These are phyloP conservation scores for Stemphylium vesicarium DNA, from an alignment of 2,329 filamentous ascomycete species.

Conservation along the genomic window DNA sequence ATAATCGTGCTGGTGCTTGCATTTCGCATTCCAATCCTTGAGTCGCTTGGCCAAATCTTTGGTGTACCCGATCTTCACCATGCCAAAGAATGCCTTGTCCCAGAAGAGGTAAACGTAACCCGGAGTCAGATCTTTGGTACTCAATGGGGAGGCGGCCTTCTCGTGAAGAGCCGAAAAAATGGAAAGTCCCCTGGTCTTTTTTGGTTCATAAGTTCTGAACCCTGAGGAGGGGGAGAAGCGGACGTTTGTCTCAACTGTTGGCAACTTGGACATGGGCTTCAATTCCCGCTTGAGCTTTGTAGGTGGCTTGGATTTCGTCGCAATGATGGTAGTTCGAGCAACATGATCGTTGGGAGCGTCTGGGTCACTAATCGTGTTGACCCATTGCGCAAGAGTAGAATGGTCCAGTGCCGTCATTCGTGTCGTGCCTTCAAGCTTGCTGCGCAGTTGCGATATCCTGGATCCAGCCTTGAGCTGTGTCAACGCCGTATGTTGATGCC, in stretches of 20 bases:
- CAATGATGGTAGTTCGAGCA: too few relatives aligned
- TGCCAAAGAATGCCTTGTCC: constrained; percentile 16
- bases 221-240: not conserved
- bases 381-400: too few relatives aligned
- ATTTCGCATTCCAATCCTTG: constrained; percentile 15
- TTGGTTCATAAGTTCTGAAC: constrained; percentile 1
- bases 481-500: too few relatives aligned
- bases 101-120: constrained; percentile 28
- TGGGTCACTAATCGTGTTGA: too few relatives aligned
- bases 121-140: not conserved
- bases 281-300: not conserved
- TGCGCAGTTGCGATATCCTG: too few relatives aligned
- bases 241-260: too few relatives aligned
- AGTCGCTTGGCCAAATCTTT: constrained; percentile 11
- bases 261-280: not conserved
- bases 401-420: too few relatives aligned
- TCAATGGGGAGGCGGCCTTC: constrained; percentile 1
- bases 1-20: constrained; percentile 15
- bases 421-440: too few relatives aligned
- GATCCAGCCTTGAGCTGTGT: too few relatives aligned
- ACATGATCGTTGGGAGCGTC: too few relatives aligned
- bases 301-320: not conserved
- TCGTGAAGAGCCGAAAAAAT: not conserved
- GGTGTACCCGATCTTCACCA: constrained; percentile 26
- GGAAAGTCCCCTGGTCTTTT: not conserved